These are phyloP conservation scores for Zancudomyces culisetae DNA, from an alignment of 371 early-diverging fungal species.

Conservation along the genomic window DNA sequence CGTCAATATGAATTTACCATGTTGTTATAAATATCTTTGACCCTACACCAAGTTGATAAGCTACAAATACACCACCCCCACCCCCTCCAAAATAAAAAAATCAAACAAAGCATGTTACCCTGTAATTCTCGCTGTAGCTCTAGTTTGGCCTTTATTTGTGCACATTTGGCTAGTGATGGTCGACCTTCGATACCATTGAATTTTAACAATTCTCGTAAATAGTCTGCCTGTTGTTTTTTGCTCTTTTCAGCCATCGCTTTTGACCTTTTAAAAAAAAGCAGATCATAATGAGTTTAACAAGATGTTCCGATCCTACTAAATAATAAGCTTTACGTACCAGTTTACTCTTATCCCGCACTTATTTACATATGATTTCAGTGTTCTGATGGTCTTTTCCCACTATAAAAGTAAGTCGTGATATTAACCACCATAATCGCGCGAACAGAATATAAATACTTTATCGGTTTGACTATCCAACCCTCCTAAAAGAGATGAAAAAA, in stretches of 20 bases:
- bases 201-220: slow-evolving; percentile 11
- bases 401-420: background rate
- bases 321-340: slow-evolving; percentile 5
- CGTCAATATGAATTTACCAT: too few relatives aligned
- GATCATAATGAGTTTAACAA: background rate
- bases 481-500: too few relatives aligned
- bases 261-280: background rate
- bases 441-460: too few relatives aligned
- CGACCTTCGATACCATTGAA: slow-evolving; percentile 21
- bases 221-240: slow-evolving; percentile 15
- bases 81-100: background rate
- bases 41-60: too few relatives aligned
- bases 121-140: slow-evolving; percentile 19
- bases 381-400: slow-evolving; percentile 6
- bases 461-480: too few relatives aligned
- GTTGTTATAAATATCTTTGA: too few relatives aligned
- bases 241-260: slow-evolving; percentile 16
- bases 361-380: slow-evolving; percentile 15
- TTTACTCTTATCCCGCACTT: slow-evolving; percentile 21
- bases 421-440: too few relatives aligned
- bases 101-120: slow-evolving; percentile 4
- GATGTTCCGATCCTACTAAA: background rate
- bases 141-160: slow-evolving; percentile 19
- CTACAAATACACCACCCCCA: too few relatives aligned
- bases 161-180: slow-evolving; percentile 22